These are phyloP conservation scores for Penicillium parvum DNA, from an alignment of 495 filamentous ascomycete genomes.

Conservation along the genomic window DNA sequence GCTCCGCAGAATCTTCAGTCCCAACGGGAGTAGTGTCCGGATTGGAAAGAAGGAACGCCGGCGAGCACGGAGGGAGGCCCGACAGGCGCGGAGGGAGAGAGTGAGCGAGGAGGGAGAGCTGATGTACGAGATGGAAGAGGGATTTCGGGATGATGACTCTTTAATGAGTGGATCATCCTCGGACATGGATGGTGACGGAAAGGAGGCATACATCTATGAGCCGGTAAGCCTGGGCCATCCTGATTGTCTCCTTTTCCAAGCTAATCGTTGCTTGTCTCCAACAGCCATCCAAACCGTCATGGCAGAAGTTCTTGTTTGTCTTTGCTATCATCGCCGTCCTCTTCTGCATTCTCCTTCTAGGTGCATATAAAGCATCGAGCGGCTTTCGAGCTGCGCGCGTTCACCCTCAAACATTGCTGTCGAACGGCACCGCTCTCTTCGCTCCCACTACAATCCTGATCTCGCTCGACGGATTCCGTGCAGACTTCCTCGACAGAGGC, in stretches of 20 bases:
- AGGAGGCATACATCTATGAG: constrained; percentile 27
- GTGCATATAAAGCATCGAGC: constrained; percentile 51
- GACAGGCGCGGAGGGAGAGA: constrained; percentile 40
- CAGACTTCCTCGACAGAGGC: constrained; percentile 81
- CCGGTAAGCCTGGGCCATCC: constrained; percentile 20
- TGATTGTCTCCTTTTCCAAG: not conserved
- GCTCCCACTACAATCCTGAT: constrained; percentile 89
- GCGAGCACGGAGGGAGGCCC: constrained; percentile 40
- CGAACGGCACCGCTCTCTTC: constrained; percentile 74
- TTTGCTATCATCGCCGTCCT: constrained; percentile 41
- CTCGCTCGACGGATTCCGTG: constrained; percentile 94
- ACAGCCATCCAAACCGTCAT: constrained; percentile 23
- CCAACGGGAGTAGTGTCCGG: constrained; percentile 37
- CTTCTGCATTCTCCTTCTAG: constrained; percentile 50
- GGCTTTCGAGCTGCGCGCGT: constrained; percentile 25
- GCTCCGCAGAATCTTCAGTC: constrained; percentile 45
- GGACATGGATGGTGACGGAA: constrained; percentile 40
- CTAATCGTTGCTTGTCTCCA: constrained; percentile 9
- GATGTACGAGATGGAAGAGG: constrained; percentile 88
- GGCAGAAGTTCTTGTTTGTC: constrained; percentile 30
- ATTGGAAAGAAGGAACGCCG: constrained; percentile 55
- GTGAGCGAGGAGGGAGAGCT: constrained; percentile 64
- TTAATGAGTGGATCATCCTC: constrained; percentile 38
- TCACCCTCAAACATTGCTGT: constrained; percentile 22
- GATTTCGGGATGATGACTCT: constrained; percentile 62